These are phyloP conservation scores for Cardamine chenopodiifolia DNA, from an alignment of 345 rosid genomes.

Conservation along the genomic window DNA sequence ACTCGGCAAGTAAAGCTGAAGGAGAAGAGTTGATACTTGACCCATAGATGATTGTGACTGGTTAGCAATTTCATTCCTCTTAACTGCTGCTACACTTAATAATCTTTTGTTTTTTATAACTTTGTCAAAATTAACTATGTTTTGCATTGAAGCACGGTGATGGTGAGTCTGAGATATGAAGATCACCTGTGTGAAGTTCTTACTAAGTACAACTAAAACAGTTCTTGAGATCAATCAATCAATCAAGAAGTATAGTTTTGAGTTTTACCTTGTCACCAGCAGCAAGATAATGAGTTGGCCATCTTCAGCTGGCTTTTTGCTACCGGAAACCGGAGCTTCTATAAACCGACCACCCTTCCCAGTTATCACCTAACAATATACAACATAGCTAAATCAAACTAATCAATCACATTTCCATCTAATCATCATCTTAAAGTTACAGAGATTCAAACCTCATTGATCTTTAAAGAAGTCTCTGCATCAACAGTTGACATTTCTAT, in stretches of 20 bases:
- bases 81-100: neutral
- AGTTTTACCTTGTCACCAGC: conserved; percentile 85
- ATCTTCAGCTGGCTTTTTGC: conserved; percentile 97
- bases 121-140: conserved; percentile 1
- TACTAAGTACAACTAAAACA: neutral
- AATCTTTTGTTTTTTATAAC: neutral
- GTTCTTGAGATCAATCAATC: conserved; percentile 7
- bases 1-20: no score
- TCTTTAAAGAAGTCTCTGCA: conserved; percentile 78
- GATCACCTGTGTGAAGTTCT: conserved; percentile 65
- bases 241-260: neutral
- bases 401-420: neutral
- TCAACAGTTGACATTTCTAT: conserved; percentile 97
- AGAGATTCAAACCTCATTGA: conserved; percentile 57
- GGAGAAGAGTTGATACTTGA: no score
- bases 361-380: conserved; percentile 60
- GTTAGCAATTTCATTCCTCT: conserved; percentile 48
- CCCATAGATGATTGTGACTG: conserved; percentile 71
- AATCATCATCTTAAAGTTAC: neutral
- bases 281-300: conserved; percentile 88
- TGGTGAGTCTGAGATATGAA: conserved; percentile 73
- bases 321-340: conserved; percentile 97
- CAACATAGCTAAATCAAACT: conserved; percentile 2
- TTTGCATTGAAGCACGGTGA: conserved; percentile 57
- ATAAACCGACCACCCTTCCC: conserved; percentile 79